A percentile compares a stretch with the other conserved stretches of the same genome.
Evolutionary conservation across 2,329 filamentous ascomycete species (phyloP).

Genomic region (Trichoderma sp.): DNA sequence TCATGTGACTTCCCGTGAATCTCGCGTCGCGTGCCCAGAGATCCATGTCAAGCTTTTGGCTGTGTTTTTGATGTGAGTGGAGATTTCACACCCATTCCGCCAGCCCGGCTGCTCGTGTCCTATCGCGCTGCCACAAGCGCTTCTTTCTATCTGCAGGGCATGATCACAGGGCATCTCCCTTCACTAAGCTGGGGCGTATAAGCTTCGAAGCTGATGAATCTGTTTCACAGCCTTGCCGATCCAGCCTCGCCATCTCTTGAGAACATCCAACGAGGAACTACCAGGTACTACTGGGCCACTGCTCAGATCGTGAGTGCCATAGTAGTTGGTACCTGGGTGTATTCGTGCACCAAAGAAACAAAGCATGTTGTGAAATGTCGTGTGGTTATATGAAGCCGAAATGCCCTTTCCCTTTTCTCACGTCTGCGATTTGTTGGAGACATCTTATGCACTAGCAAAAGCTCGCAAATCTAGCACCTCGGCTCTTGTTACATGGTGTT

Average conservation of each 20-base stretch:
- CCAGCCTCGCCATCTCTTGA: neutral
- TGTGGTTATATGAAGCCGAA: neutral
- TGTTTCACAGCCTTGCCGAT: conserved; percentile 13
- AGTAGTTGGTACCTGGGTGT: no score
- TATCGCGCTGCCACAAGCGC: conserved; percentile 4
- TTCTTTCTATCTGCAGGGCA: neutral
- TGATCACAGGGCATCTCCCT: conserved; percentile 11
- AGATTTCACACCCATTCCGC: conserved; percentile 1
- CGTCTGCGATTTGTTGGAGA: conserved; percentile 71
- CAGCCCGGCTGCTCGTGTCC: conserved; percentile 1
- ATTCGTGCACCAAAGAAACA: no score
- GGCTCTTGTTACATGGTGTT: conserved; percentile 66
- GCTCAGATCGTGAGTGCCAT: neutral
- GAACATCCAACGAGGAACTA: neutral
- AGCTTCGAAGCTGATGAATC: neutral
- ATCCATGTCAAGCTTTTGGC: neutral
- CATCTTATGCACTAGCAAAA: conserved; percentile 51
- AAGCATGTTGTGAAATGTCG: neutral
- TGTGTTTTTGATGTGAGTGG: conserved; percentile 4
- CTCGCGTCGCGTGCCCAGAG: conserved; percentile 26
- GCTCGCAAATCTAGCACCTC: conserved; percentile 33
- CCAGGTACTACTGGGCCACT: neutral
- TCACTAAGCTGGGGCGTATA: neutral
- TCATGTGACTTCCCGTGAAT: conserved; percentile 35
- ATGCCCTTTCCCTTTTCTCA: conserved; percentile 68